A percentile compares a stretch with the other conserved stretches of the same genome.
Evolutionary conservation across 805 yeast species (phyloP).

Genomic region (Saturnispora gosingensis): DNA sequence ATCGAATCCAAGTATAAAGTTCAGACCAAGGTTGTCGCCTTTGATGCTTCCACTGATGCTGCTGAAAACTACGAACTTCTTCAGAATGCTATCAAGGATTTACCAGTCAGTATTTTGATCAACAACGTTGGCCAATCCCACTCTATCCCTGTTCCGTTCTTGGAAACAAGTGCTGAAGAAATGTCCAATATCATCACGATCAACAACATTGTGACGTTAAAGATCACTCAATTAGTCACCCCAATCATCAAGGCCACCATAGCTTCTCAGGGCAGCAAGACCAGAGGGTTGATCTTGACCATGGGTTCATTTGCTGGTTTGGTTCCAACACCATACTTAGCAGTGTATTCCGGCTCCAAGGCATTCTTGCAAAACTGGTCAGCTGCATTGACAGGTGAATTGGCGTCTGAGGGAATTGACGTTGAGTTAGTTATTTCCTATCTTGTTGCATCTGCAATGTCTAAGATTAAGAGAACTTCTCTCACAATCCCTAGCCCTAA

Average conservation of each 20-base stretch:
- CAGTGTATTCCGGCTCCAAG: constrained; percentile 93
- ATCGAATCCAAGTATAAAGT: constrained; percentile 53
- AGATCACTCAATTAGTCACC: constrained; percentile 69
- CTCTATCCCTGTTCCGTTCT: constrained; percentile 88
- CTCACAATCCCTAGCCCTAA: constrained; percentile 73
- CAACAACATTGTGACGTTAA: constrained; percentile 76
- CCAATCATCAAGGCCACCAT: constrained; percentile 59
- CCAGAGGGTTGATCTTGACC: constrained; percentile 73
- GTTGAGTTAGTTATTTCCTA: constrained; percentile 82
- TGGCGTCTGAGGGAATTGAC: constrained; percentile 60
- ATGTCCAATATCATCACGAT: constrained; percentile 72
- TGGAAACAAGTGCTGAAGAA: constrained; percentile 69
- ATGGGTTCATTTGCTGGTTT: constrained; percentile 98
- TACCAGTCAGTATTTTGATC: constrained; percentile 66
- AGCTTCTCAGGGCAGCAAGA: constrained; percentile 25
- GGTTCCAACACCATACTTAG: constrained; percentile 83
- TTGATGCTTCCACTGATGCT: constrained; percentile 65
- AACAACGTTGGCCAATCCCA: constrained; percentile 96
- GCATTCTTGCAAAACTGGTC: constrained; percentile 94
- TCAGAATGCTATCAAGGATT: constrained; percentile 33
- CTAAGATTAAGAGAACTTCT: constrained; percentile 77
- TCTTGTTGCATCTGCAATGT: constrained; percentile 91
- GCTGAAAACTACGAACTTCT: constrained; percentile 48
- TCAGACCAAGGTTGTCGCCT: constrained; percentile 56
- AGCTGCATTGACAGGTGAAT: constrained; percentile 77